Percentiles rank a stretch among this genome's conserved stretches.
phyloP scores from a whole-genome alignment of 352 stramenopile species.

The Phytophthora parvispora region DNA sequence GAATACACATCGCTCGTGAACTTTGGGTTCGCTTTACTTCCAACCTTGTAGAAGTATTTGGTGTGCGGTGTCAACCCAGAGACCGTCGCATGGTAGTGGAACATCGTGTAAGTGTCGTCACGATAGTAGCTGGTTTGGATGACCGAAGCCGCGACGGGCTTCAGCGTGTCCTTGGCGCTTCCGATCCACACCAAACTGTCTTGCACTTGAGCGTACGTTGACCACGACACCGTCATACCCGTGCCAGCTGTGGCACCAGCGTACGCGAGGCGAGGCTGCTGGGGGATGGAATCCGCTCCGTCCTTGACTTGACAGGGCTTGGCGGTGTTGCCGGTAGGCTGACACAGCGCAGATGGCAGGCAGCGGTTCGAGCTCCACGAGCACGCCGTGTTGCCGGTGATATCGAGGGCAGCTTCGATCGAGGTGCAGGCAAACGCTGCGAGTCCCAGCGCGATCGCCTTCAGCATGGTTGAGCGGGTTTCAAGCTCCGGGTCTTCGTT shows the following conservation, averaged over 20 bases:
- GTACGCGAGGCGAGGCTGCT: constrained; percentile 13
- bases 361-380: background rate
- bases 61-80: constrained; percentile 17
- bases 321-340: background rate
- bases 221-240: constrained; percentile 55
- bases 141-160: constrained; percentile 4
- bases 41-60: constrained; percentile 3
- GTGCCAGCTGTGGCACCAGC: constrained; percentile 38
- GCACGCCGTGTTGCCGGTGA: background rate
- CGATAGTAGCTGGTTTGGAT: constrained; percentile 42
- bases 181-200: constrained; percentile 52
- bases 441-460: background rate
- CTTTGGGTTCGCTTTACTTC: constrained; percentile 7
- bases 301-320: constrained; percentile 6
- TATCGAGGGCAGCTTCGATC: background rate
- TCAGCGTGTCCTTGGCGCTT: constrained; percentile 19
- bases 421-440: background rate
- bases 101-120: constrained; percentile 48
- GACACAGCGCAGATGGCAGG: background rate
- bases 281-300: constrained; percentile 19
- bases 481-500: background rate
- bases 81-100: constrained; percentile 41
- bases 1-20: constrained; percentile 23
- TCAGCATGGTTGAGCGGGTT: background rate
- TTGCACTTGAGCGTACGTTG: constrained; percentile 33